Conservation (phyloP, 1,139 yeast species). For the Pneumocystis sp. region DNA sequence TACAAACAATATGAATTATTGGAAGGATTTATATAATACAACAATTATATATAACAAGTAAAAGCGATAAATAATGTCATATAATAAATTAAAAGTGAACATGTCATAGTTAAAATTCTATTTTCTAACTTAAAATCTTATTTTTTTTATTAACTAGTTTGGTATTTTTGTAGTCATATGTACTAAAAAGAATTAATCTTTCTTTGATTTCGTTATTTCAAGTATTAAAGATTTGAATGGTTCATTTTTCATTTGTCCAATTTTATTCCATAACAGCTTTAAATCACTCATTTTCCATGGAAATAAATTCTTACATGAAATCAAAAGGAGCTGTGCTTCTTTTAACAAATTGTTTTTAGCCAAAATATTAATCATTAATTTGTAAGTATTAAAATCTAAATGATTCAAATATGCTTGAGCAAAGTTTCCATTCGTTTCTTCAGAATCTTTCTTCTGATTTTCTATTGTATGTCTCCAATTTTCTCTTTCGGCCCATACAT, state of each 20-base stretch:
- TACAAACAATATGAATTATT: neutral
- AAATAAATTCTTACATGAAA: neutral
- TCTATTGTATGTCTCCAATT: conserved; percentile 4
- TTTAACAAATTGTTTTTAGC: neutral
- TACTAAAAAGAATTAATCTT: neutral
- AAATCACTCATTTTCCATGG: neutral
- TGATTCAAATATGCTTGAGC: neutral
- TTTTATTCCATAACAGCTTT: neutral
- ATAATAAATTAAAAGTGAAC: neutral
- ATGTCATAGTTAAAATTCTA: neutral
- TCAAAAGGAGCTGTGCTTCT: neutral
- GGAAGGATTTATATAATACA: neutral
- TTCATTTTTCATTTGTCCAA: neutral
- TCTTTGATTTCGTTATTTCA: neutral
- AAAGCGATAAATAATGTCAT: conserved; percentile 19
- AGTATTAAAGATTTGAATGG: neutral
- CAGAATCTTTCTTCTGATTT: neutral
- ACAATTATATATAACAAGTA: conserved; percentile 28
- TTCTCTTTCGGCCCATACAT: conserved; percentile 8
- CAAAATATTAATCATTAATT: neutral
- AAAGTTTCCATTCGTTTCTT: neutral
- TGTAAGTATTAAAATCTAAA: neutral
- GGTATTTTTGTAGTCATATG: neutral
- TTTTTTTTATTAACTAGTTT: neutral
- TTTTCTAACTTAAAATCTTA: neutral